Evolutionary conservation across 495 filamentous ascomycete species (phyloP).

Genomic region (Trichoderma asperelloides): DNA sequence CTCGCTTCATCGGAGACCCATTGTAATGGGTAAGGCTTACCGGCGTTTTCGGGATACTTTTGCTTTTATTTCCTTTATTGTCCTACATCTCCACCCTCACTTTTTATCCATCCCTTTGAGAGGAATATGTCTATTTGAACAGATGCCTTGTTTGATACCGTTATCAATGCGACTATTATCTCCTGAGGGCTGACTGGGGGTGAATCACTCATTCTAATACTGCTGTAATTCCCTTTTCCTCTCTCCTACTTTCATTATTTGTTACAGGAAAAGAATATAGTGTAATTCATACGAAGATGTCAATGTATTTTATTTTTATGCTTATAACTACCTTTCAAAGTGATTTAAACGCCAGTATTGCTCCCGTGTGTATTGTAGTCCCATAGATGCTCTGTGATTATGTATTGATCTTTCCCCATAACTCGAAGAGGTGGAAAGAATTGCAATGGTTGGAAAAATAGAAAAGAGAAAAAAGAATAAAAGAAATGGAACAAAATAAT

Average conservation of each 20-base stretch:
- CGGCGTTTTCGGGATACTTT: constrained; percentile 1
- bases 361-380: neutral
- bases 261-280: neutral
- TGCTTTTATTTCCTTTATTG: neutral
- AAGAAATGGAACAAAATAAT: no score
- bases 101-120: neutral
- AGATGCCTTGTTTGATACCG: constrained; percentile 6
- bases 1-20: constrained; percentile 1
- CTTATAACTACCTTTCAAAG: neutral
- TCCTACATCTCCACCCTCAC: neutral
- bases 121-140: constrained; percentile 1
- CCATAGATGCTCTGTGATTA: neutral
- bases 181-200: neutral
- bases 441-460: neutral
- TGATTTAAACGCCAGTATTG: neutral
- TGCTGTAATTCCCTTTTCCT: neutral
- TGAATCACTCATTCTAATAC: neutral
- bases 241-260: neutral
- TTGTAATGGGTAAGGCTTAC: constrained; percentile 3
- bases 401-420: neutral
- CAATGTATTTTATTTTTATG: neutral
- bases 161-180: constrained; percentile 7
- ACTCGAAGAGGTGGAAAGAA: neutral
- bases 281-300: neutral
- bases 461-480: neutral